phyloP scores from a whole-genome alignment of 768 basidiomycete species.

The Tricholoma bakamatsutake region DNA sequence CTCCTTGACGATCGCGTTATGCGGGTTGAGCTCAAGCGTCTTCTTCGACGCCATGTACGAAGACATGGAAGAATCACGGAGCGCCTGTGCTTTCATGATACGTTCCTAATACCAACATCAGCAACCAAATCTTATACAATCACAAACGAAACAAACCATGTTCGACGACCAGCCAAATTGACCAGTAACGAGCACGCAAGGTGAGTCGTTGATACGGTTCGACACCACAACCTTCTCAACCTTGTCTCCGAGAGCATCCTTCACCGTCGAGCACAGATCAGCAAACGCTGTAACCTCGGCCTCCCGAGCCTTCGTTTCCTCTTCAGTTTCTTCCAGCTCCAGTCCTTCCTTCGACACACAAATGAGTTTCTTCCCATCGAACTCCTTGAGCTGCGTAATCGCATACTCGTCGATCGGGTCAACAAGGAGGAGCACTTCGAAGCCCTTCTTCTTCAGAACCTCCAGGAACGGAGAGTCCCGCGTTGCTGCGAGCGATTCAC shows the following conservation, averaged over 20 bases:
- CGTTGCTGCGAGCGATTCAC: slow-evolving; percentile 88
- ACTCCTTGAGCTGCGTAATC: slow-evolving; percentile 98
- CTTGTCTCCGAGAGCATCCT: slow-evolving; percentile 98
- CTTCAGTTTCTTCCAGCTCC: slow-evolving; percentile 98
- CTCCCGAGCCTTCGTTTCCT: slow-evolving; percentile 91
- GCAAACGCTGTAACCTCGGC: slow-evolving; percentile 76
- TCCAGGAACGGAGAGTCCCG: slow-evolving; percentile 98
- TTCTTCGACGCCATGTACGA: slow-evolving; percentile 99
- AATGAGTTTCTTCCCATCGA: slow-evolving; percentile 94
- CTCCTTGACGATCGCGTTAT: slow-evolving; percentile 92
- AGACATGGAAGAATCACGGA: slow-evolving; percentile 95
- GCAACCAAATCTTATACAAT: not conserved
- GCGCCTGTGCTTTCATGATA: slow-evolving; percentile 99
- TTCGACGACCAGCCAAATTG: slow-evolving; percentile 99
- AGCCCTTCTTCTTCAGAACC: slow-evolving; percentile 99
- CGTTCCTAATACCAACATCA: slow-evolving; percentile 53
- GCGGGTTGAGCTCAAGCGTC: slow-evolving; percentile 94
- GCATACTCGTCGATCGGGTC: slow-evolving; percentile 99
- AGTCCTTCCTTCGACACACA: slow-evolving; percentile 99
- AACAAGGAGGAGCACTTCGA: slow-evolving; percentile 94
- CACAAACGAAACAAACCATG: slow-evolving; percentile 56
- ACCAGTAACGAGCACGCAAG: slow-evolving; percentile 95
- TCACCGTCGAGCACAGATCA: slow-evolving; percentile 90
- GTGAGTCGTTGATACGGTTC: slow-evolving; percentile 96
- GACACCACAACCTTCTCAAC: slow-evolving; percentile 99